phyloP scores from a whole-genome alignment of 2,329 filamentous ascomycete genomes.

The Pseudocercospora ulei region DNA sequence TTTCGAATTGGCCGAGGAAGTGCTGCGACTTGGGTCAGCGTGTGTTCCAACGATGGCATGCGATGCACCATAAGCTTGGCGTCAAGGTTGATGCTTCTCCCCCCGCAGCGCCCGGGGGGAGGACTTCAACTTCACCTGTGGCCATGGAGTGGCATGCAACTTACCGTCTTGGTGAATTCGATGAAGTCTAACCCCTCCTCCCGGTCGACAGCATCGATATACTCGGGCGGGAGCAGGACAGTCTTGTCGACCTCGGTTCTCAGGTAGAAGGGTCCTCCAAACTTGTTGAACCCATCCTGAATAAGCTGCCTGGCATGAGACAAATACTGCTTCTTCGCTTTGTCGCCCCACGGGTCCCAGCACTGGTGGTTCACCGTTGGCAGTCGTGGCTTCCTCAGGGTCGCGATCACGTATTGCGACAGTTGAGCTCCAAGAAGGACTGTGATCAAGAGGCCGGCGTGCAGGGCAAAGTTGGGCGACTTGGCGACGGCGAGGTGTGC shows the following conservation, averaged over 20 bases:
- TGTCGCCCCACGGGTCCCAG: conserved; percentile 4
- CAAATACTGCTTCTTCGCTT: neutral
- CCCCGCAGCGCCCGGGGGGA: too few relatives aligned
- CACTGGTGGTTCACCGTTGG: neutral
- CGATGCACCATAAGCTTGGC: too few relatives aligned
- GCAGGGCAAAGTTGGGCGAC: neutral
- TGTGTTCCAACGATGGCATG: too few relatives aligned
- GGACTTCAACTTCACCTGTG: too few relatives aligned
- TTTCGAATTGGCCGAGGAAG: conserved; percentile 7
- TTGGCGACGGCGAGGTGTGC: neutral
- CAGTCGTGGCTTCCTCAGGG: neutral
- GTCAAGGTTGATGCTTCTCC: neutral
- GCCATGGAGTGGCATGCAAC: neutral
- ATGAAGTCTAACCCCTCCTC: conserved; percentile 2
- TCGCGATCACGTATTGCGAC: neutral
- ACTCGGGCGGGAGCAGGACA: neutral
- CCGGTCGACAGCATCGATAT: conserved; percentile 7
- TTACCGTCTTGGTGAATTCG: neutral
- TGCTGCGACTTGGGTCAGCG: too few relatives aligned
- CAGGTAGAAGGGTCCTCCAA: conserved; percentile 1
- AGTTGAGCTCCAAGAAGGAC: conserved; percentile 3
- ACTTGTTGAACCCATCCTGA: conserved; percentile 3
- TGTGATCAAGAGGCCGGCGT: neutral
- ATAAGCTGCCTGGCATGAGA: conserved; percentile 1
- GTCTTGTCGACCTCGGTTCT: conserved; percentile 1